Conservation (phyloP, 2,329 filamentous ascomycete genomes). For the Escovopsis sp. region DNA sequence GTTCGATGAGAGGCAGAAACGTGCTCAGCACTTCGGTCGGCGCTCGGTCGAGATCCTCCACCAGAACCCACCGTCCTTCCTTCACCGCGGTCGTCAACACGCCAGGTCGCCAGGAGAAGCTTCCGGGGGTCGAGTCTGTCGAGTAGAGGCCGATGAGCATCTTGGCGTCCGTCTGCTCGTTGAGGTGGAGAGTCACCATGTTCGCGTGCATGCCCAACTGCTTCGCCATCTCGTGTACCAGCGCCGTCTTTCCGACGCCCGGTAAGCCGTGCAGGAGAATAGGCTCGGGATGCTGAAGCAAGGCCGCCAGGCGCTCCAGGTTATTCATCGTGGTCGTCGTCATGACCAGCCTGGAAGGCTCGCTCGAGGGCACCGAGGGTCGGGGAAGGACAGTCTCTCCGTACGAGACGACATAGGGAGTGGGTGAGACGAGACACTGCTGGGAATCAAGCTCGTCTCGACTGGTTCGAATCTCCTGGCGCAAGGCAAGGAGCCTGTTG, state of each 20-base stretch:
- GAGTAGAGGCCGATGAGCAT: conserved; percentile 90
- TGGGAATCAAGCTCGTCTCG: conserved; percentile 4
- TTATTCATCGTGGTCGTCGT: conserved; percentile 63
- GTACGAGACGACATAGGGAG: conserved; percentile 46
- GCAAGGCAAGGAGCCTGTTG: conserved; percentile 27
- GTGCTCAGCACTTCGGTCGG: conserved; percentile 92
- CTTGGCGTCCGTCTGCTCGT: conserved; percentile 97
- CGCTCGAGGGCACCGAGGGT: conserved; percentile 31
- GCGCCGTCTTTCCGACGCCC: conserved; percentile 79
- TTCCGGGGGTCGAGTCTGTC: conserved; percentile 71
- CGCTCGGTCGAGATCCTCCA: conserved; percentile 90
- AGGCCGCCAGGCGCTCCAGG: conserved; percentile 49
- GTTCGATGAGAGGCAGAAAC: conserved; percentile 80
- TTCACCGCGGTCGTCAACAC: conserved; percentile 85
- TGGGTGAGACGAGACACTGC: conserved; percentile 29
- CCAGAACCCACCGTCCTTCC: conserved; percentile 91
- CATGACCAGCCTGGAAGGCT: conserved; percentile 40
- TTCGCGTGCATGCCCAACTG: conserved; percentile 62
- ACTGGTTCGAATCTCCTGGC: conserved; percentile 20
- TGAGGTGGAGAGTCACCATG: conserved; percentile 90
- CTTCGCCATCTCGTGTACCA: conserved; percentile 68
- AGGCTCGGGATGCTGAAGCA: conserved; percentile 53
- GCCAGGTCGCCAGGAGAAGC: conserved; percentile 83
- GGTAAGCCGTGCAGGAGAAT: conserved; percentile 69
- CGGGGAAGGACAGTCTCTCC: conserved; percentile 53